A percentile compares a stretch with the other conserved stretches of the same genome.
phyloP scores from a whole-genome alignment of 352 stramenopile genomes.

The Pythium monospermum region DNA sequence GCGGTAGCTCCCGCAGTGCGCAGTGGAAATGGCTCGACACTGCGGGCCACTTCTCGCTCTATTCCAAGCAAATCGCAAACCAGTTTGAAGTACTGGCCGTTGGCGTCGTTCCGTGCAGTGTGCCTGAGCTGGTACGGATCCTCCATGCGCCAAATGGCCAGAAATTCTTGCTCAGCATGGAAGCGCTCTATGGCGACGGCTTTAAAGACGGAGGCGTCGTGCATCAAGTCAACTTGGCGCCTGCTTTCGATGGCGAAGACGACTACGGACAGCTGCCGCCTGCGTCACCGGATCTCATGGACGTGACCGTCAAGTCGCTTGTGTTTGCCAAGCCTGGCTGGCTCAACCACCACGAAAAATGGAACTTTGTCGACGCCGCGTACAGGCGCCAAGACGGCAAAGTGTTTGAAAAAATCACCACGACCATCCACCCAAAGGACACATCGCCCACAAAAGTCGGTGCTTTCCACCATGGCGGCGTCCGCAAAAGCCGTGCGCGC shows the following conservation, averaged over 20 bases:
- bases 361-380: conserved; percentile 13
- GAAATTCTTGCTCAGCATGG: conserved; percentile 4
- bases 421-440: conserved; percentile 4
- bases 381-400: not conserved
- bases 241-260: not conserved
- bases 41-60: not conserved
- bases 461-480: not conserved
- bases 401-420: conserved; percentile 15
- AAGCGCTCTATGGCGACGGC: conserved; percentile 6
- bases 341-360: conserved; percentile 14
- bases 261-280: not conserved
- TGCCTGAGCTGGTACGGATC: conserved; percentile 5
- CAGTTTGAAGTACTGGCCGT: conserved; percentile 8
- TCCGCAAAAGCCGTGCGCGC: not conserved
- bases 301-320: conserved; percentile 14
- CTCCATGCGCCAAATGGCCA: not conserved
- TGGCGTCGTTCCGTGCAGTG: conserved; percentile 6
- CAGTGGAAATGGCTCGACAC: not conserved
- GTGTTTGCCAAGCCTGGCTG: conserved; percentile 12
- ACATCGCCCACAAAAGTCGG: not conserved
- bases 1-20: too few species aligned
- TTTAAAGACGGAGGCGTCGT: conserved; percentile 6
- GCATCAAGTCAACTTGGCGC: not conserved
- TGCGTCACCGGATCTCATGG: not conserved
- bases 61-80: conserved; percentile 4